These are phyloP conservation scores for Clitopilus passeckerianus DNA, from an alignment of 768 basidiomycete species.

Conservation along the genomic window DNA sequence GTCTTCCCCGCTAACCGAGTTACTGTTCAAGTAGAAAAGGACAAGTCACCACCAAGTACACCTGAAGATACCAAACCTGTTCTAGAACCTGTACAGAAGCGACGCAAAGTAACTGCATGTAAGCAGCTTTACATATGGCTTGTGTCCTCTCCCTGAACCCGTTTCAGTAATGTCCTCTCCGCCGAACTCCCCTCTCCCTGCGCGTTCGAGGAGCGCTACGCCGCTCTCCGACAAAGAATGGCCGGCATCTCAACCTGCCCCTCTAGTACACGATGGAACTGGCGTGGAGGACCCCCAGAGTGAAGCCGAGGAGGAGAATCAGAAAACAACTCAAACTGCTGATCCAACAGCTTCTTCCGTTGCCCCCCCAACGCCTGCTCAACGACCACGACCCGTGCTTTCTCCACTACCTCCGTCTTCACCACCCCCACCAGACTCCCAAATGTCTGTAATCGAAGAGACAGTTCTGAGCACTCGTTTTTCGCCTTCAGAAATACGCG, in stretches of 20 bases:
- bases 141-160: background rate
- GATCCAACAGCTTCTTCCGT: slow-evolving; percentile 13
- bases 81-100: background rate
- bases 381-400: slow-evolving; percentile 11
- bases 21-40: background rate
- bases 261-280: background rate
- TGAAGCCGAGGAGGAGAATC: background rate
- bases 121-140: background rate
- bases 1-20: background rate
- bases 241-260: slow-evolving; percentile 6
- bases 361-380: slow-evolving; percentile 28
- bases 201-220: slow-evolving; percentile 12
- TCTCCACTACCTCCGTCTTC: slow-evolving; percentile 2
- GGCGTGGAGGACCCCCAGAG: background rate
- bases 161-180: slow-evolving; percentile 5
- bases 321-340: background rate
- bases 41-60: too few relatives aligned
- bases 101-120: slow-evolving; percentile 9
- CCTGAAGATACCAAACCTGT: too few relatives aligned
- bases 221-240: slow-evolving; percentile 10
- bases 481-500: background rate
- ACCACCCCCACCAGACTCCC: background rate
- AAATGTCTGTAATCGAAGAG: background rate
- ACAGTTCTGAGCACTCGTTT: background rate
- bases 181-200: background rate